Base-by-base conservation (phyloP, 1,284 basidiomycete species). In the Microbotryum intermedium region DNA sequence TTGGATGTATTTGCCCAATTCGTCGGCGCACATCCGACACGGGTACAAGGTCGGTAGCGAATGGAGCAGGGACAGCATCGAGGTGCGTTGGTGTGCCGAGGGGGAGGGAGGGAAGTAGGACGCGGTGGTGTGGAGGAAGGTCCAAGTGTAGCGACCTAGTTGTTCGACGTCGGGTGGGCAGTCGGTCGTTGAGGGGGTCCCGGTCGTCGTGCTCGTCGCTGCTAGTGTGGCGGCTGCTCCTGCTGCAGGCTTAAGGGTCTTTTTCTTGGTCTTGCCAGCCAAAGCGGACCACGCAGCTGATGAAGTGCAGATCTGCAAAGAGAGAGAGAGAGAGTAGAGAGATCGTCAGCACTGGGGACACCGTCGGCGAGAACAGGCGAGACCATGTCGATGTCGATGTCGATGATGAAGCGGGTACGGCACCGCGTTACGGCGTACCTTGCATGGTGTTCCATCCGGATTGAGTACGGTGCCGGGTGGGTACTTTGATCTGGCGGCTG, bases 361-460 rank as follows among this genome's bases (percentile, higher is more conserved):
- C 46, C 39, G 20, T 13, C 47, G 49, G 8, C 23, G 39, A 69
- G 70, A 69, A 73, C 72, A 64, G 77, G 68, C 71, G 77, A 61
- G 66, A 71, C 67, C 61, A 30, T 45, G 29, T 18, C 18, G 20
- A 52, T 20, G 13, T n/a, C 50, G 50, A 45, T 34, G 47, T 26
- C 13, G 43, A 29, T 21, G 48, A 34, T 13, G 30, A 21, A 13
- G 18, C 23, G 43, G 28, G 50, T 16, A 10, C 25, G 20, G 21
- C 4, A 5, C 8, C 6, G 16, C 84, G 84, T 82, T 77, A 87
- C 88, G 48, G 74, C 90, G 91, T 44, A 87, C 84, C 77, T 90
- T 93, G 79, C 92, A 97, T 0, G 88, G 89, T 75, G 92, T 94
- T 26, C 92, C 92, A 69, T 95, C 88, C 29, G 88, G 86, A 2